Evolutionary conservation across 2,329 filamentous ascomycete species (phyloP).

Genomic region (Colletotrichum musae): DNA sequence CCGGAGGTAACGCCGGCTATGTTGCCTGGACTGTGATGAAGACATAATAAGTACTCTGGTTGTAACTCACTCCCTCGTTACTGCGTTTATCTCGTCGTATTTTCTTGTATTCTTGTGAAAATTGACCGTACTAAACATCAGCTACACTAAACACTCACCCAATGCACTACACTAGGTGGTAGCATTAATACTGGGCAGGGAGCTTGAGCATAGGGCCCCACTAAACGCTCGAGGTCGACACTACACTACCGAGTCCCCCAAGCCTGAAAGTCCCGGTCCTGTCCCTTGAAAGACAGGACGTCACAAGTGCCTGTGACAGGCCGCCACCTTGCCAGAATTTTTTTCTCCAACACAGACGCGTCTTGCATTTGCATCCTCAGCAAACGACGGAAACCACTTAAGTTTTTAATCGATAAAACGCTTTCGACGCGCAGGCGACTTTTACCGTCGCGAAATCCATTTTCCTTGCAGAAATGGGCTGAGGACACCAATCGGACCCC

Average conservation of each 20-base stretch:
- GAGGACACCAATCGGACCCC: not conserved
- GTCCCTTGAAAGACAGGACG: constrained; percentile 16
- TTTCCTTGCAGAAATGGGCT: constrained; percentile 31
- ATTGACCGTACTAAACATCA: too few species aligned
- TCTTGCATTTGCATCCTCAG: constrained; percentile 9
- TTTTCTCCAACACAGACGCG: constrained; percentile 26
- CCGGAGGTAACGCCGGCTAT: too few species aligned
- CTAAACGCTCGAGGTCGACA: not conserved
- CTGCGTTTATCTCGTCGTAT: too few species aligned
- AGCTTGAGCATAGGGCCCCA: not conserved
- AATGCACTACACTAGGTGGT: not conserved
- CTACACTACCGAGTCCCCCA: not conserved
- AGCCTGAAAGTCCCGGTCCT: not conserved
- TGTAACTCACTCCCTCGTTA: too few species aligned
- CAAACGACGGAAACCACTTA: not conserved
- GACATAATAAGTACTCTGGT: too few species aligned
- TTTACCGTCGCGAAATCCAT: constrained; percentile 7
- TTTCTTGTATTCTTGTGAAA: too few species aligned
- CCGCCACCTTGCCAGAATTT: constrained; percentile 30
- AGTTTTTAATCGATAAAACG: not conserved
- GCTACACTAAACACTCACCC: too few species aligned
- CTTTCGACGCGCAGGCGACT: constrained; percentile 7
- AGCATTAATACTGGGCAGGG: not conserved
- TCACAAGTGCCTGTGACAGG: constrained; percentile 33
- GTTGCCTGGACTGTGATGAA: too few species aligned